Conservation (phyloP, 805 yeast genomes). For the Zygoascus biomembranicola region DNA sequence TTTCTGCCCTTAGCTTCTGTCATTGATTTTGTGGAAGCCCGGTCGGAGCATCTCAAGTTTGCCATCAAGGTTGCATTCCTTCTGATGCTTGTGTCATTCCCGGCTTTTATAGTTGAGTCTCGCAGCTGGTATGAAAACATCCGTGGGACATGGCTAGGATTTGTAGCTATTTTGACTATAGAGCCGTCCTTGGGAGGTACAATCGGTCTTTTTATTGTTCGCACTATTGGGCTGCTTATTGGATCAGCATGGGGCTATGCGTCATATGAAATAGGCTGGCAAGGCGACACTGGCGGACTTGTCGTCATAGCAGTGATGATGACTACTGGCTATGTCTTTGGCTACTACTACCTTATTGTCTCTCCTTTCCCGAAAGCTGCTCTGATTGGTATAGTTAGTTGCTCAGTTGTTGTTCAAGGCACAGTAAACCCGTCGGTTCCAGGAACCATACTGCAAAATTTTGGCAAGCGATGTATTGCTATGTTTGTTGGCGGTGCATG, state of each 20-base stretch:
- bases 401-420: slow-evolving; percentile 40
- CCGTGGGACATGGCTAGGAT: slow-evolving; percentile 47
- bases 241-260: slow-evolving; percentile 46
- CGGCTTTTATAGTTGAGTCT: slow-evolving; percentile 41
- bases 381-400: slow-evolving; percentile 39
- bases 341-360: slow-evolving; percentile 37
- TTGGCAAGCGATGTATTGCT: slow-evolving; percentile 43
- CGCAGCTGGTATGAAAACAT: slow-evolving; percentile 42
- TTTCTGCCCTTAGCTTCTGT: slow-evolving; percentile 14
- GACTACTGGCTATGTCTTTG: slow-evolving; percentile 38
- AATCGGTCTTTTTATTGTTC: slow-evolving; percentile 37
- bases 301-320: slow-evolving; percentile 38
- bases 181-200: slow-evolving; percentile 48
- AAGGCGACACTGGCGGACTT: slow-evolving; percentile 16
- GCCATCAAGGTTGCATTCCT: slow-evolving; percentile 41
- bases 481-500: slow-evolving; percentile 43
- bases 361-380: slow-evolving; percentile 46
- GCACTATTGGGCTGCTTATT: slow-evolving; percentile 39
- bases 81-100: slow-evolving; percentile 40
- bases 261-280: slow-evolving; percentile 37
- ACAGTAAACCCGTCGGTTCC: slow-evolving; percentile 33
- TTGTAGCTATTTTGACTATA: slow-evolving; percentile 40
- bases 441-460: slow-evolving; percentile 36
- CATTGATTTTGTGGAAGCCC: slow-evolving; percentile 11
- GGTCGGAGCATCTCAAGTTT: slow-evolving; percentile 35